These are phyloP conservation scores for Eimeria necatrix DNA, from an alignment of 169 alveolate genomes.

Conservation along the genomic window DNA sequence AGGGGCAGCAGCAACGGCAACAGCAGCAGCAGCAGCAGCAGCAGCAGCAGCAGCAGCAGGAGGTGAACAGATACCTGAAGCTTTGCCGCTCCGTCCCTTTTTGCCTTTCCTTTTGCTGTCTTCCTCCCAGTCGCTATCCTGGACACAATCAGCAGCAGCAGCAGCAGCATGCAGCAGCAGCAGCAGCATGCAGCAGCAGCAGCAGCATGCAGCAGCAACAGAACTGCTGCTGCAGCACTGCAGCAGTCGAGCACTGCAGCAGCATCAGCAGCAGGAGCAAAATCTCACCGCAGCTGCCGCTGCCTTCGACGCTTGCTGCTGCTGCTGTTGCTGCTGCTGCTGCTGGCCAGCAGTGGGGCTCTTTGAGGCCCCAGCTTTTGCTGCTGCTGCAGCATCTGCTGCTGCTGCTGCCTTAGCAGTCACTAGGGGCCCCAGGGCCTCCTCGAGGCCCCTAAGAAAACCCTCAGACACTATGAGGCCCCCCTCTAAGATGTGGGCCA, in stretches of 20 bases:
- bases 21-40: slow-evolving; percentile 3
- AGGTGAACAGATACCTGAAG: slow-evolving; percentile 14
- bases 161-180: background rate
- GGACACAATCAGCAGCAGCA: background rate
- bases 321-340: slow-evolving; percentile 24
- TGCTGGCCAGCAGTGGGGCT: background rate
- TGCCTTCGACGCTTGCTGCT: background rate
- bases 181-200: background rate
- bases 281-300: background rate
- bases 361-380: background rate
- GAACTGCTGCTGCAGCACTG: background rate
- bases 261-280: background rate
- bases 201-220: slow-evolving; percentile 23
- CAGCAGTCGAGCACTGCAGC: background rate
- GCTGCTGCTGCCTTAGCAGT: background rate
- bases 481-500: background rate
- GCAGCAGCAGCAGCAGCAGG: background rate
- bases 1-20: background rate
- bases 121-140: slow-evolving; percentile 31
- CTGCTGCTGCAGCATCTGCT: background rate
- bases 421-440: background rate
- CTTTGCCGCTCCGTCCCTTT: background rate
- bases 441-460: background rate
- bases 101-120: slow-evolving; percentile 8
- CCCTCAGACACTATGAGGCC: slow-evolving; percentile 9